Evolutionary conservation across 192 early-diverging fungal genomes (phyloP).

Genomic region (Kappamyces sp.): DNA sequence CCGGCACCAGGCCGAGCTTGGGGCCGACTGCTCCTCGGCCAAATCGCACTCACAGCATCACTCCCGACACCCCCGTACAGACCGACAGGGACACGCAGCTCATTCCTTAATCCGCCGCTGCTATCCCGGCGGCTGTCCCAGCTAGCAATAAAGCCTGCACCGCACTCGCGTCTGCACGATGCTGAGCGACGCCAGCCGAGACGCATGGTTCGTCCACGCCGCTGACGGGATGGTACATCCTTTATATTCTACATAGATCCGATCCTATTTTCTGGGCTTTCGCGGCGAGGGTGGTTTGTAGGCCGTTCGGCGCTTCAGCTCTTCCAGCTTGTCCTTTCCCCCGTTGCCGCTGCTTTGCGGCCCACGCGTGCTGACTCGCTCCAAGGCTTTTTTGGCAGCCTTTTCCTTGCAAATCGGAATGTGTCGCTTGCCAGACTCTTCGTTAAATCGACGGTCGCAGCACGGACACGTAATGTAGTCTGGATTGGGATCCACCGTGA

Average conservation of each 20-base stretch:
- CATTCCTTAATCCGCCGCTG: too few relatives aligned
- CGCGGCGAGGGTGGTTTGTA: constrained; percentile 30
- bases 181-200: too few relatives aligned
- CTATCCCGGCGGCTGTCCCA: too few relatives aligned
- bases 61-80: too few relatives aligned
- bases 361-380: constrained; percentile 14
- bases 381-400: constrained; percentile 28
- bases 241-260: not conserved
- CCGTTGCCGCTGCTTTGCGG: not conserved
- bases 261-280: constrained; percentile 12
- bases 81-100: too few relatives aligned
- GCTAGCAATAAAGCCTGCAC: too few relatives aligned
- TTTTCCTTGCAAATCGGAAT: constrained; percentile 44
- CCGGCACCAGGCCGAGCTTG: too few relatives aligned
- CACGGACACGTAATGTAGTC: constrained; percentile 37
- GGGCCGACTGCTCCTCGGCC: too few relatives aligned
- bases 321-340: constrained; percentile 28
- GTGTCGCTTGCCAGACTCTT: constrained; percentile 42
- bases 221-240: too few relatives aligned
- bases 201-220: too few relatives aligned
- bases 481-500: constrained; percentile 32
- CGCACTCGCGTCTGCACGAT: too few relatives aligned
- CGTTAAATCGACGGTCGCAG: constrained; percentile 47
- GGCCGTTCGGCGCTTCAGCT: constrained; percentile 28
- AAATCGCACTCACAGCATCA: too few relatives aligned